phyloP scores from a whole-genome alignment of 768 basidiomycete species.

The Boletus sensibilis region DNA sequence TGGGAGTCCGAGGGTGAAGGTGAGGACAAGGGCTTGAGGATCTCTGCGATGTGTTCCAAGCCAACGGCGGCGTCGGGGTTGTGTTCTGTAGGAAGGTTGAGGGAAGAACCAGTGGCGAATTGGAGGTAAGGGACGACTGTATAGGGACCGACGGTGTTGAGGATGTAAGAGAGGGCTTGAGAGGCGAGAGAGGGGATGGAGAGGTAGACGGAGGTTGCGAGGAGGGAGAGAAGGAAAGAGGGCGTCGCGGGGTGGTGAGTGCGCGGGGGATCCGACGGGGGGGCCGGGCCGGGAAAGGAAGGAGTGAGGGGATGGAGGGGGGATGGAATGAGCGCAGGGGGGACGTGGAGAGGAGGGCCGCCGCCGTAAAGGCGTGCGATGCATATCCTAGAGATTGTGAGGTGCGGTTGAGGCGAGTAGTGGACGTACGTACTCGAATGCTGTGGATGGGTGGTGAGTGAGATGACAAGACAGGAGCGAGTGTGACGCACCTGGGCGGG shows the following conservation, averaged over 20 bases:
- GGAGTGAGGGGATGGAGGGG: conserved; percentile 68
- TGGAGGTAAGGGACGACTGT: conserved; percentile 76
- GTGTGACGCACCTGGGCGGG: conserved; percentile 65
- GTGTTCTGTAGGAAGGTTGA: conserved; percentile 40
- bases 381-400: conserved; percentile 58
- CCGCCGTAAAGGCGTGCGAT: conserved; percentile 86
- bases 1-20: conserved; percentile 13
- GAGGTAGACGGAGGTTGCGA: conserved; percentile 85
- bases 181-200: conserved; percentile 75
- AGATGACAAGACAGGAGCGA: neutral
- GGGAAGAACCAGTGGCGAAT: conserved; percentile 75
- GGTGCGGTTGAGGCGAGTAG: neutral
- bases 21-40: conserved; percentile 38
- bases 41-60: conserved; percentile 62
- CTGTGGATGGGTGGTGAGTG: conserved; percentile 37
- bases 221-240: conserved; percentile 77
- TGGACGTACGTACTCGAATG: conserved; percentile 74
- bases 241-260: conserved; percentile 76
- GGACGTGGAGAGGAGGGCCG: conserved; percentile 70
- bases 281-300: conserved; percentile 45
- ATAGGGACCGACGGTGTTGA: conserved; percentile 74
- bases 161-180: conserved; percentile 68
- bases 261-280: conserved; percentile 36
- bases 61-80: conserved; percentile 67
- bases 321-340: conserved; percentile 63